Conservation (phyloP, 148 eudicot genomes). For the Silene uniflora region DNA sequence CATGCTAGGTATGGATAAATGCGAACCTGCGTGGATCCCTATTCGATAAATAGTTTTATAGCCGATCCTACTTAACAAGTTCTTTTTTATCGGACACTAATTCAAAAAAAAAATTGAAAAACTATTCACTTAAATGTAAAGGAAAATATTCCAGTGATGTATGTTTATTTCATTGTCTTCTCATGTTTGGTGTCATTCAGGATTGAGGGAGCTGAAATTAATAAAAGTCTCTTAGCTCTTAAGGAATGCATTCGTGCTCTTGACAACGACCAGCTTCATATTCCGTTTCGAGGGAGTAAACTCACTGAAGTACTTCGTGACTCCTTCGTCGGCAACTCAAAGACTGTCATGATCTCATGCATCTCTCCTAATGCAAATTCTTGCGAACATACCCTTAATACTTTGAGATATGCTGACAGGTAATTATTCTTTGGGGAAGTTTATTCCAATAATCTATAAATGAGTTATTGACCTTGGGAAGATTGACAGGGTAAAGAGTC, state of each 20-base stretch:
- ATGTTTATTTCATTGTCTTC: not conserved
- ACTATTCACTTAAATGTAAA: too few relatives aligned
- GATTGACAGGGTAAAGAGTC: constrained; percentile 83
- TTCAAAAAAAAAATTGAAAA: too few relatives aligned
- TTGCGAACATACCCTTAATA: constrained; percentile 96
- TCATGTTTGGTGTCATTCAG: constrained; percentile 35
- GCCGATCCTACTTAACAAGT: too few relatives aligned
- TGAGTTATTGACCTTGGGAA: not conserved
- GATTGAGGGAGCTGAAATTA: constrained; percentile 99
- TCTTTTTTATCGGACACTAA: too few relatives aligned
- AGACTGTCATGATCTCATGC: constrained; percentile 98
- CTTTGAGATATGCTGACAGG: constrained; percentile 99
- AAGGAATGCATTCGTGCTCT: constrained; percentile 99
- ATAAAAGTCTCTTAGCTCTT: constrained; percentile 94
- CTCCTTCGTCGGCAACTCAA: constrained; percentile 98
- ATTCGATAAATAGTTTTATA: too few relatives aligned
- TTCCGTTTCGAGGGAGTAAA: constrained; percentile 99
- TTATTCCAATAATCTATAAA: not conserved
- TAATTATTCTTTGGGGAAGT: constrained; percentile 20
- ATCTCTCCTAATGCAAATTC: constrained; percentile 95
- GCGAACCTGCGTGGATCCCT: too few relatives aligned
- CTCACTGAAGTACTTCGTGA: constrained; percentile 99
- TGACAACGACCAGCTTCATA: constrained; percentile 95
- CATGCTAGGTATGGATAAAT: too few relatives aligned
- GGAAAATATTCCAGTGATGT: too few relatives aligned